Conservation (phyloP, 2,329 filamentous ascomycete genomes). For the Dactylonectria estremocensis region DNA sequence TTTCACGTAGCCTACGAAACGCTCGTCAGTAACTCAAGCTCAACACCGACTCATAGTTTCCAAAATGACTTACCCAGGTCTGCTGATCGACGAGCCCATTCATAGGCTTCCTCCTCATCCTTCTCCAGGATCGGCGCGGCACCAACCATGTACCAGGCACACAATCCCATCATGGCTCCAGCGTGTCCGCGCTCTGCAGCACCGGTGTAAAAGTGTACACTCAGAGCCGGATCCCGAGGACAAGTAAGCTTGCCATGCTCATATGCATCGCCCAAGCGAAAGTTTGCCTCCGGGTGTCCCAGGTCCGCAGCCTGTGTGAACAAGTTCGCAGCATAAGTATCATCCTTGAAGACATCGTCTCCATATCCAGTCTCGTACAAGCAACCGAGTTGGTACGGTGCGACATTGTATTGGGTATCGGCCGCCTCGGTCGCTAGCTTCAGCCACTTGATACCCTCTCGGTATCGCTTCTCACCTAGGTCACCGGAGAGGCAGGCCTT, state of each 20-base stretch:
- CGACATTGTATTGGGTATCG: slow-evolving; percentile 91
- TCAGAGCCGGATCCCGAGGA: slow-evolving; percentile 91
- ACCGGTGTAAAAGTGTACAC: slow-evolving; percentile 96
- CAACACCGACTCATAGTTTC: not conserved
- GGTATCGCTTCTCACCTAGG: slow-evolving; percentile 87
- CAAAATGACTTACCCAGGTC: slow-evolving; percentile 78
- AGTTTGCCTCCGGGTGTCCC: slow-evolving; percentile 88
- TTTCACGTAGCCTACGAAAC: slow-evolving; percentile 70
- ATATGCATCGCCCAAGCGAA: slow-evolving; percentile 94
- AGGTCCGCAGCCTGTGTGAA: slow-evolving; percentile 96
- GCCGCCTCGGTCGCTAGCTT: slow-evolving; percentile 93
- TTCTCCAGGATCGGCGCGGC: slow-evolving; percentile 93
- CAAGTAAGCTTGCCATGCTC: slow-evolving; percentile 92
- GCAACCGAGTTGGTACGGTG: slow-evolving; percentile 90
- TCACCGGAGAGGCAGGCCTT: slow-evolving; percentile 92
- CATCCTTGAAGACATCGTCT: slow-evolving; percentile 93
- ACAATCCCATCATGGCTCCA: slow-evolving; percentile 96
- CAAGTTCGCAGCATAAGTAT: slow-evolving; percentile 90
- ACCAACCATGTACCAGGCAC: slow-evolving; percentile 98
- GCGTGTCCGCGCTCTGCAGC: slow-evolving; percentile 89
- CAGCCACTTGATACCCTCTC: slow-evolving; percentile 96
- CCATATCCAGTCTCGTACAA: slow-evolving; percentile 95
- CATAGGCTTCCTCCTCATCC: slow-evolving; percentile 95
- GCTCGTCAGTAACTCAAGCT: slow-evolving; percentile 30
- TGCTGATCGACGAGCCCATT: slow-evolving; percentile 92